These are phyloP conservation scores for Lecanosticta acicola DNA, from an alignment of 2,329 filamentous ascomycete genomes.

Conservation along the genomic window DNA sequence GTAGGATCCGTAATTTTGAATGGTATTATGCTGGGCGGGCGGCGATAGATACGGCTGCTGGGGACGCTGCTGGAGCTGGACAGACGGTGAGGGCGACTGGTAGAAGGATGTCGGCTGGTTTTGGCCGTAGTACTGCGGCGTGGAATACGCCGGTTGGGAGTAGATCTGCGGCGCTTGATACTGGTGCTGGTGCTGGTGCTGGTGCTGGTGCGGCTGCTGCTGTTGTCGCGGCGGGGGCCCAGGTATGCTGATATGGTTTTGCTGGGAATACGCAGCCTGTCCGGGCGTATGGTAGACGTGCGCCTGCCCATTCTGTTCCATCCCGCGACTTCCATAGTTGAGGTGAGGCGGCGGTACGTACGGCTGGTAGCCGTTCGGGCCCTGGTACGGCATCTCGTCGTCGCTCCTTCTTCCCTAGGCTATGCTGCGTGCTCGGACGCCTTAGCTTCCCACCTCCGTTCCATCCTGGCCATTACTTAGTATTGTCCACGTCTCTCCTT, in stretches of 20 bases:
- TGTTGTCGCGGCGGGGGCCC: too few relatives aligned
- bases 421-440: background rate
- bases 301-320: conserved; percentile 10
- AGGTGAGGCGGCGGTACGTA: background rate
- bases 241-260: too few relatives aligned
- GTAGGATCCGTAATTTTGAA: conserved; percentile 8
- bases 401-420: background rate
- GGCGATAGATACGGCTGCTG: conserved; percentile 15
- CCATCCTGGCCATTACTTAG: too few relatives aligned
- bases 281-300: background rate
- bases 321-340: conserved; percentile 1
- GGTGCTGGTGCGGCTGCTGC: background rate
- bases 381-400: conserved; percentile 17
- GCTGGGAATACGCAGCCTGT: background rate
- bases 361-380: conserved; percentile 1
- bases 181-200: conserved; percentile 2
- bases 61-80: conserved; percentile 10
- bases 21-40: conserved; percentile 5
- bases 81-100: conserved; percentile 10
- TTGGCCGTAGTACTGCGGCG: conserved; percentile 16
- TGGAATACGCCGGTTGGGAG: conserved; percentile 10
- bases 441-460: background rate
- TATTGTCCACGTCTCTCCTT: background rate
- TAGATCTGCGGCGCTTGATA: conserved; percentile 7
- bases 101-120: conserved; percentile 12